Evolutionary conservation across 2,329 filamentous ascomycete species (phyloP), one percentile per base, ranked within the genome.

Genomic region (Helminthosporium solani): DNA sequence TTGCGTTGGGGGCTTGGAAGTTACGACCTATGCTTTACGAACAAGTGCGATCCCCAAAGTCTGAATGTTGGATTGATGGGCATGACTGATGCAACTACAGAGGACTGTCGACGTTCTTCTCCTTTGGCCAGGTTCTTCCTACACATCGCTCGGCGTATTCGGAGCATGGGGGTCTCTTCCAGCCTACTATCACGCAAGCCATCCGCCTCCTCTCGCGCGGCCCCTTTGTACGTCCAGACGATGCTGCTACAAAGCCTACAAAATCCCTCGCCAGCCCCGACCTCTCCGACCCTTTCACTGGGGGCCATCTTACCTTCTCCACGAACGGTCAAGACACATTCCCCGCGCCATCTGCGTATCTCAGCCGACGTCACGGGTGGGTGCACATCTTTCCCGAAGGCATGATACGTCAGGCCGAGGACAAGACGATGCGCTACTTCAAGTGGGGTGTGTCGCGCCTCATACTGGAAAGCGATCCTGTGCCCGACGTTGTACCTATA

Each of bases 331-430:
- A 60, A 14, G 87, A 92, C 70, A 73, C 70, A 30, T 87, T 89
- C 66, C 75, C 80, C 0, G 81, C 88, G 0, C 90, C 90, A 1
- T 85, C 89, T 1, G 80, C 84, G 38, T 91, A 87, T 66, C 70
- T 81, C 2, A 78, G 73, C 53, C 85, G 90, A 59, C 83, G 82
- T 36, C 80, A 88, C 68, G 82, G 83, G 35, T 99, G 94, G 94
- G 77, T 99, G 3, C 94, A 99, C 70, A 86, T 97, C 44, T 97
- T 97, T 70, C 94, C 94, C 11, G 94, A 99, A 72, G 94, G 90
- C 38, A 90, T 88, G 70, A 90, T 96, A 36, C 91, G 97, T 70
- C 94, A 99, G 73, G 85, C 90, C 56, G 81, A 86, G 1, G 76
- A 84, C 33, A 83, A 84, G 59, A 83, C 85, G 7, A 85, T 97